A percentile compares a stretch with the other conserved stretches of the same genome.
Conservation (phyloP, 768 basidiomycete species). For the Leccinellum luteum region DNA sequence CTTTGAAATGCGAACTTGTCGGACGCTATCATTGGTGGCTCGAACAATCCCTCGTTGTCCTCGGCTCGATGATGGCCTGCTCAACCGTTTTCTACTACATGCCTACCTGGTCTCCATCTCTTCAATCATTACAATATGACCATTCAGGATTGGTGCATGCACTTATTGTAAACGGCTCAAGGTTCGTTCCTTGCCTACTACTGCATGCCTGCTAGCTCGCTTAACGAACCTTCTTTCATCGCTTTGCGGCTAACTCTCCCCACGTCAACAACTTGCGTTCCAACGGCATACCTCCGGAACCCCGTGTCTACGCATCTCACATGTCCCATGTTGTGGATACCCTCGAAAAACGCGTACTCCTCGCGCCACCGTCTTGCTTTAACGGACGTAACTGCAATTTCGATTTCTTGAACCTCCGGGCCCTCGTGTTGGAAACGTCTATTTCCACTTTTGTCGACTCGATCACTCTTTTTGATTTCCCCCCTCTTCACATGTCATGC, state of each 20-base stretch:
- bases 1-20: conserved; percentile 2
- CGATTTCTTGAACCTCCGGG: conserved; percentile 24
- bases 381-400: conserved; percentile 22
- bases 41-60: background rate
- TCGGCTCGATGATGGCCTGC: conserved; percentile 18
- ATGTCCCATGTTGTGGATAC: conserved; percentile 7
- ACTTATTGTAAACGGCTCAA: conserved; percentile 86
- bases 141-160: conserved; percentile 72
- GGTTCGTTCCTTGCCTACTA: conserved; percentile 43
- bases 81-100: conserved; percentile 3
- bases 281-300: conserved; percentile 22
- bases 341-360: background rate
- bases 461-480: background rate
- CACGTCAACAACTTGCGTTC: background rate
- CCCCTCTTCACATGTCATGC: background rate
- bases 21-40: background rate
- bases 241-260: conserved; percentile 10
- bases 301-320: conserved; percentile 11
- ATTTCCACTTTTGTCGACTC: conserved; percentile 7
- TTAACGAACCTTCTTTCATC: conserved; percentile 19
- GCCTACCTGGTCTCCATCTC: conserved; percentile 6
- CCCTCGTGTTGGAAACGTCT: conserved; percentile 20
- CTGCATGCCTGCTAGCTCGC: conserved; percentile 6
- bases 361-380: conserved; percentile 8
- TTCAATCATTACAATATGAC: conserved; percentile 2